Evolutionary conservation across 805 yeast species (phyloP).

Genomic region (Candida maltosa): DNA sequence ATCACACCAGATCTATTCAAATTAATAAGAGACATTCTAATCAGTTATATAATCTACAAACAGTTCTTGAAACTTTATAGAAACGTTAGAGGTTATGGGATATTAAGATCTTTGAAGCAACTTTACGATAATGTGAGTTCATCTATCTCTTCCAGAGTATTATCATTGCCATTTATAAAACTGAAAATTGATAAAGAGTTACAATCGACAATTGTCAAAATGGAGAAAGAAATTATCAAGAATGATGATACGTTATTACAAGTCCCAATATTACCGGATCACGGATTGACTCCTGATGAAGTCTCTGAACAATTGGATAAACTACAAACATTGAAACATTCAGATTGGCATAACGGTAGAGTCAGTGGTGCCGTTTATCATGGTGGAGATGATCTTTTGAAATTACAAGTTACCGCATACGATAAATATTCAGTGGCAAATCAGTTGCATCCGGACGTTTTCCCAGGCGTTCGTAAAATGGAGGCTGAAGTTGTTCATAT

Average conservation of each 20-base stretch:
- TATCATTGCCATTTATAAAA: slow-evolving; percentile 52
- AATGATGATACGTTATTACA: slow-evolving; percentile 45
- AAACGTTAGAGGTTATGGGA: slow-evolving; percentile 36
- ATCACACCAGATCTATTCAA: neutral
- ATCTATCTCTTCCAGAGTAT: slow-evolving; percentile 25
- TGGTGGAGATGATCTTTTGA: slow-evolving; percentile 78
- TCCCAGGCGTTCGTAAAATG: slow-evolving; percentile 95
- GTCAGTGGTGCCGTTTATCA: slow-evolving; percentile 97
- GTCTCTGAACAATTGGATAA: slow-evolving; percentile 52
- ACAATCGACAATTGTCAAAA: slow-evolving; percentile 34
- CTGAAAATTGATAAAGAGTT: slow-evolving; percentile 62
- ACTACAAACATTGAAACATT: slow-evolving; percentile 51
- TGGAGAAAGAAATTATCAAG: slow-evolving; percentile 59
- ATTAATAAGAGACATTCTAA: slow-evolving; percentile 17
- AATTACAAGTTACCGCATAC: slow-evolving; percentile 75
- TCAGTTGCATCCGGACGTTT: slow-evolving; percentile 95
- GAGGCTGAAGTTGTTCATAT: slow-evolving; percentile 92
- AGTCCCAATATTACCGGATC: slow-evolving; percentile 51
- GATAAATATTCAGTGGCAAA: slow-evolving; percentile 80
- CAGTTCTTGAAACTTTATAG: slow-evolving; percentile 9
- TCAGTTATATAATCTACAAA: slow-evolving; percentile 11
- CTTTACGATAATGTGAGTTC: slow-evolving; percentile 9
- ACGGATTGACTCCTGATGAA: slow-evolving; percentile 49
- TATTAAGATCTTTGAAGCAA: slow-evolving; percentile 22
- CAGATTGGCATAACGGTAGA: slow-evolving; percentile 81